Conservation (phyloP, 208 protist genomes). For the Crithidia brevicula region DNA sequence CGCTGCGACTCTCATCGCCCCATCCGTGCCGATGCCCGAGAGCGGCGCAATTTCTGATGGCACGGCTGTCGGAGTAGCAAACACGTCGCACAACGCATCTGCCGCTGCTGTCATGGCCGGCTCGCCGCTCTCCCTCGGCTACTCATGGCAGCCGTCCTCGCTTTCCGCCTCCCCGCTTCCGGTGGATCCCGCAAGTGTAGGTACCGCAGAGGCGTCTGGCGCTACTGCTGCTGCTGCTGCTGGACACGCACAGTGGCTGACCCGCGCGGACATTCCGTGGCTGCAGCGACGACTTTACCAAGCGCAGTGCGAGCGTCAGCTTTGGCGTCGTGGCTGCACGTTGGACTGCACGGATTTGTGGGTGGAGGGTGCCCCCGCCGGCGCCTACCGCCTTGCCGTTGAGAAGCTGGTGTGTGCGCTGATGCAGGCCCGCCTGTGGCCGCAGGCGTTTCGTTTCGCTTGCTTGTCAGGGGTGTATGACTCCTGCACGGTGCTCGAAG, state of each 20-base stretch:
- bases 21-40: slow-evolving; percentile 30
- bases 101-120: slow-evolving; percentile 19
- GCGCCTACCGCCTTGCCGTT: slow-evolving; percentile 45
- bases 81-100: not conserved
- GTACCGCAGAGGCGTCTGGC: not conserved
- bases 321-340: slow-evolving; percentile 57
- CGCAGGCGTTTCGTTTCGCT: slow-evolving; percentile 70
- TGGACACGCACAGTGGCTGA: slow-evolving; percentile 38
- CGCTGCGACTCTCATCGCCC: slow-evolving; percentile 68
- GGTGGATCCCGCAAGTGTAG: not conserved
- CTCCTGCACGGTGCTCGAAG: slow-evolving; percentile 53
- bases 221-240: slow-evolving; percentile 2
- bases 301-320: slow-evolving; percentile 79
- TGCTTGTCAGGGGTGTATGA: slow-evolving; percentile 41
- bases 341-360: slow-evolving; percentile 83
- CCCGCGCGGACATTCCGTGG: slow-evolving; percentile 69
- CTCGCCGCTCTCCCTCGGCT: slow-evolving; percentile 40
- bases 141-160: slow-evolving; percentile 36
- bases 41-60: no score
- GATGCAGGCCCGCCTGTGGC: slow-evolving; percentile 74
- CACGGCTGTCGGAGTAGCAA: not conserved
- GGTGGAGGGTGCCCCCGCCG: slow-evolving; percentile 53
- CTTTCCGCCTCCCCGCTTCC: slow-evolving; percentile 11
- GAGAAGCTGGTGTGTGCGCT: slow-evolving; percentile 62
- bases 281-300: slow-evolving; percentile 74